Conservation (phyloP, 768 basidiomycete genomes). For the Tephrocybe sp. region DNA sequence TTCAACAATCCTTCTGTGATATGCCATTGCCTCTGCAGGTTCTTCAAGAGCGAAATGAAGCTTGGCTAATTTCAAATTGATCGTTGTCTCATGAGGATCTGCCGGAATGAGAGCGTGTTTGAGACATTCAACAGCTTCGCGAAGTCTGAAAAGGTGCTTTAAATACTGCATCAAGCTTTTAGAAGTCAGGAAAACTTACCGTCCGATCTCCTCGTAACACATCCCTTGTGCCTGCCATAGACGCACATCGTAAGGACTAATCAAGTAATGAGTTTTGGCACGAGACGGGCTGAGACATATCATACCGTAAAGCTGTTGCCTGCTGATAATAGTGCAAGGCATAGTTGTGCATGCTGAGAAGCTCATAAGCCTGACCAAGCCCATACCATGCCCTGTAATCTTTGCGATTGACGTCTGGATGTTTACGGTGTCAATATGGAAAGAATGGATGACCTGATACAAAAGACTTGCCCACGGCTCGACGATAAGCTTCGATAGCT, state of each 20-base stretch:
- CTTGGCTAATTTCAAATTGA: constrained; percentile 72
- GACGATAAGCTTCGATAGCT: constrained; percentile 94
- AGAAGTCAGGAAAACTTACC: constrained; percentile 41
- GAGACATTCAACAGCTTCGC: constrained; percentile 90
- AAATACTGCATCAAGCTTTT: neutral
- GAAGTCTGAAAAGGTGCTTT: constrained; percentile 44
- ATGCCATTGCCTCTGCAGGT: constrained; percentile 63
- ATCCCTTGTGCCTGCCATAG: constrained; percentile 94
- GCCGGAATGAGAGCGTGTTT: constrained; percentile 85
- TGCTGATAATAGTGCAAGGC: constrained; percentile 95
- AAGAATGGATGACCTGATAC: neutral
- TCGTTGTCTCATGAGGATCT: constrained; percentile 71
- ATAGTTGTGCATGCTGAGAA: constrained; percentile 96
- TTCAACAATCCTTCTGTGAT: constrained; percentile 79
- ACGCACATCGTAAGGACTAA: constrained; percentile 91
- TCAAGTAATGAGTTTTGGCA: constrained; percentile 2
- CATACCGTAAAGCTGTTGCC: constrained; percentile 85
- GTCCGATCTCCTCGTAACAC: constrained; percentile 90
- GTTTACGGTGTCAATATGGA: neutral
- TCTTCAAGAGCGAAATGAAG: constrained; percentile 70
- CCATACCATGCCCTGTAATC: constrained; percentile 99
- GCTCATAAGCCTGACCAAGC: constrained; percentile 95
- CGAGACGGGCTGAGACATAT: neutral
- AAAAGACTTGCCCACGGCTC: constrained; percentile 73
- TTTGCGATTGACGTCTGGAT: constrained; percentile 87